Conservation (phyloP, 306 rosid species). For the Fragaria nilgerrensis region DNA sequence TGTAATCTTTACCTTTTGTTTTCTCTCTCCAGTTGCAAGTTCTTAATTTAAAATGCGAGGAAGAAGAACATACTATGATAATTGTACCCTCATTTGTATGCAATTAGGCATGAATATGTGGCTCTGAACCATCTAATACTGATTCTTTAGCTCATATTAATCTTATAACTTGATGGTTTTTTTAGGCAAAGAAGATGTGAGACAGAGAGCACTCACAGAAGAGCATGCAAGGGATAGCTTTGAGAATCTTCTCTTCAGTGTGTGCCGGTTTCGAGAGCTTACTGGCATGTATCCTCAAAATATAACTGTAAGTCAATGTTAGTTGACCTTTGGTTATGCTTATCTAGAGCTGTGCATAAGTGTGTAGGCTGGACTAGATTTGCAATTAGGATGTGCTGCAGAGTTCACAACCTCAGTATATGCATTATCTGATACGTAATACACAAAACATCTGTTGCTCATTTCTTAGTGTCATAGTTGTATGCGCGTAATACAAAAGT, state of each 20-base stretch:
- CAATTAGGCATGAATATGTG: neutral
- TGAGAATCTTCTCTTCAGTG: slow-evolving; percentile 89
- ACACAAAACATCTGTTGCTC: neutral
- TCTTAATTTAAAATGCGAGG: neutral
- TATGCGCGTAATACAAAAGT: neutral
- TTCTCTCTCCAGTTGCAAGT: slow-evolving; percentile 8
- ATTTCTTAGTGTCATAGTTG: neutral
- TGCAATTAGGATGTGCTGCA: neutral
- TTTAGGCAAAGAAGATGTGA: slow-evolving; percentile 64
- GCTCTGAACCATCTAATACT: neutral
- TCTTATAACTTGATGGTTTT: slow-evolving; percentile 14
- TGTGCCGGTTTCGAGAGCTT: slow-evolving; percentile 90
- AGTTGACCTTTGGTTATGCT: neutral
- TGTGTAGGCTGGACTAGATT: slow-evolving; percentile 3
- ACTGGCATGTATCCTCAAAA: slow-evolving; percentile 81
- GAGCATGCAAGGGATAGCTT: slow-evolving; percentile 98
- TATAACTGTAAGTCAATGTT: slow-evolving; percentile 60
- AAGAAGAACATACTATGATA: neutral
- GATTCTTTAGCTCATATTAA: neutral
- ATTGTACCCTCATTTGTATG: neutral
- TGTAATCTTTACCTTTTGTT: slow-evolving; percentile 3
- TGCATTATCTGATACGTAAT: neutral
- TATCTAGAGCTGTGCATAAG: neutral
- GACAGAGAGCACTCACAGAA: slow-evolving; percentile 83
- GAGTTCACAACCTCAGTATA: neutral